Base-by-base conservation (phyloP, 345 rosid genomes). In the Leavenworthia alabamica region DNA sequence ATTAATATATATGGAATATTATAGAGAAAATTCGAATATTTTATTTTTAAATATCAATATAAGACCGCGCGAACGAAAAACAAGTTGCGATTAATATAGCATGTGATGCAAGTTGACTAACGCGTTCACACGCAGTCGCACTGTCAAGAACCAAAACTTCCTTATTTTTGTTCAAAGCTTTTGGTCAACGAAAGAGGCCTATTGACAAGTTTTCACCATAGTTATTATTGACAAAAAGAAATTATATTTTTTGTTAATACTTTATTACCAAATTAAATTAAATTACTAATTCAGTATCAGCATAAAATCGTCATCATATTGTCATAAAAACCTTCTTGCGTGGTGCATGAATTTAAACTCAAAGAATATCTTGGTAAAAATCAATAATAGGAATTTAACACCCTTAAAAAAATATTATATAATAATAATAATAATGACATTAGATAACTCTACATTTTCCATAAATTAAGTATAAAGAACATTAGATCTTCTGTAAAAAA, bases 171-270 rank as follows among this genome's bases (percentile, higher is more conserved):
- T 42, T 41, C 60, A 59, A 50, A 60, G 60, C 45, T 29, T 32
- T 1, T 17, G 53, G 70, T 66, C 70, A 55, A 65, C 45, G 16
- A 66, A 44, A 15, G 55, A 55, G 56, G 70, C 70, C 10, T 24
- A 26, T 17, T 45, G 17, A 33, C 37, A 65, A 3, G 6, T 17
- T 51, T 51, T 67, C 41, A 49, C 32, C 50, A 68, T 28, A 29
- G 23, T 33, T 47, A 48, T 23, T 17, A 20, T 57, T 39, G 33
- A 40, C 43, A 39, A 17, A 29, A 39, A 17, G 3, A 41, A 37
- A 13, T 15, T 39, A 5, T 40, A 23, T 2, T 23, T n/a, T 1
- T 23, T 11, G 16, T 29, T 50, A 5, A 29, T 24, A 26, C 7
- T 29, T 49, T 13, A 17, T 29, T 14, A 41, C 35, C 37, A 40